Base-by-base conservation (phyloP, 129 eudicot genomes). In the Flaveria linearis region DNA sequence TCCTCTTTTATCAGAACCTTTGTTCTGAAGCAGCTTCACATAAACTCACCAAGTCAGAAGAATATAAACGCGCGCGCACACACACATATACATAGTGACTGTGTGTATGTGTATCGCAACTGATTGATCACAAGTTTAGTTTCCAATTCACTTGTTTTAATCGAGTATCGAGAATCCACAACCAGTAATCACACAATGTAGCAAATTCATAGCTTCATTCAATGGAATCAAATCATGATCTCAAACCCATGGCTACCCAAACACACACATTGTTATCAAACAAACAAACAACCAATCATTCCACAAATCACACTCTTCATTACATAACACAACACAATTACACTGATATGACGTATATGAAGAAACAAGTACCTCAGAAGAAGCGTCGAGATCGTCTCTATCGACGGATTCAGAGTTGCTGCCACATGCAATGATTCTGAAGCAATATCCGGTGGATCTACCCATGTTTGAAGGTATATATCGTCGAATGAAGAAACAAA, bases 361-460 rank as follows among this genome's bases (percentile, higher is more conserved):
- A 76, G 36, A 65, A 62, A 17, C 0, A 60, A 68, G 25, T 69
- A 88, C 95, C 84, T 88, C 86, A 63, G 47, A 45, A 26, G 89
- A 71, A 78, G 92, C 76, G 69, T 85, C 78, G 11, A 87, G 83
- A 63, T 84, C 96, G 60, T 87, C 96, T 70, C 84, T 73, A 49
- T 89, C 96, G 28, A 84, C 87, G 16, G 93, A 82, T 53, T 85
- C 88, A 72, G 83, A 80, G 58, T 72, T 73, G 57, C 81, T 17
- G 43, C 86, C 98, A 69, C 98, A 92, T 10, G 91, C 71, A 78
- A 92, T 92, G 81, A 92, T 84, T 87, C 86, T 89, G 65, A 92
- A 88, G 87, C 98, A 92, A 53, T 92, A 80, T 73, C 88, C 79
- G 10, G 72, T 39, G 33, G 97, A 87, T 87, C 88, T 89, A 63